These are phyloP conservation scores for Byssochlamys sp. DNA, from an alignment of 2,329 filamentous ascomycete species.

Conservation along the genomic window DNA sequence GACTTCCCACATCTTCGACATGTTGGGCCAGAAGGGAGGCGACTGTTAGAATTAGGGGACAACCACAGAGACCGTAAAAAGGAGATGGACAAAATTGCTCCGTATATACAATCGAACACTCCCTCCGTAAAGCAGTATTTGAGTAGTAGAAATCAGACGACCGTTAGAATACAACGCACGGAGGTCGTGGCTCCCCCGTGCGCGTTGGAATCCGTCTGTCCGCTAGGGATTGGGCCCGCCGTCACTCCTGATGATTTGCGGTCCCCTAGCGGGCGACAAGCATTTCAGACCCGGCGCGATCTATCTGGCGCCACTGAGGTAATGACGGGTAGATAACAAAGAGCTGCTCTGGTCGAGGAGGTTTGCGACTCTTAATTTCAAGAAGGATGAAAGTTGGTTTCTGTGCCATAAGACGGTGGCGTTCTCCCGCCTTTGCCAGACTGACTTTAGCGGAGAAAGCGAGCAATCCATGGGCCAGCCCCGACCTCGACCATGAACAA, in stretches of 20 bases:
- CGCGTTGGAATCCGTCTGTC: not conserved
- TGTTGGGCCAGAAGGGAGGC: slow-evolving; percentile 9
- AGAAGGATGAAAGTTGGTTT: not conserved
- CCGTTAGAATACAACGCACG: not conserved
- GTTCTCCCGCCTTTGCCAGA: not conserved
- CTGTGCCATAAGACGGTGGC: not conserved
- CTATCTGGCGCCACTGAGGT: not conserved
- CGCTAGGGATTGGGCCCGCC: not conserved
- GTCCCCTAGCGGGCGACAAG: not conserved
- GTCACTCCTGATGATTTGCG: not conserved
- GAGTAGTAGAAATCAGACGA: not conserved
- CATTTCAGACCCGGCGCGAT: not conserved
- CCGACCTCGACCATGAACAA: not conserved
- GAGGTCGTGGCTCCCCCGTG: not conserved
- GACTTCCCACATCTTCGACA: slow-evolving; percentile 91
- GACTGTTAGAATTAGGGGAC: not conserved
- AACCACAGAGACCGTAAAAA: not conserved
- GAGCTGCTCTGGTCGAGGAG: not conserved
- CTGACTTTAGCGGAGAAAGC: not conserved
- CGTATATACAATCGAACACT: not conserved
- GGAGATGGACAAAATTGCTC: not conserved
- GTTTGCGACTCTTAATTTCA: not conserved
- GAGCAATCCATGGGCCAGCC: not conserved
- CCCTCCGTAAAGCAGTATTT: not conserved
- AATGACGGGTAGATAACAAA: not conserved